phyloP scores from a whole-genome alignment of 192 early-diverging fungal species.

The Coemansia sp. region DNA sequence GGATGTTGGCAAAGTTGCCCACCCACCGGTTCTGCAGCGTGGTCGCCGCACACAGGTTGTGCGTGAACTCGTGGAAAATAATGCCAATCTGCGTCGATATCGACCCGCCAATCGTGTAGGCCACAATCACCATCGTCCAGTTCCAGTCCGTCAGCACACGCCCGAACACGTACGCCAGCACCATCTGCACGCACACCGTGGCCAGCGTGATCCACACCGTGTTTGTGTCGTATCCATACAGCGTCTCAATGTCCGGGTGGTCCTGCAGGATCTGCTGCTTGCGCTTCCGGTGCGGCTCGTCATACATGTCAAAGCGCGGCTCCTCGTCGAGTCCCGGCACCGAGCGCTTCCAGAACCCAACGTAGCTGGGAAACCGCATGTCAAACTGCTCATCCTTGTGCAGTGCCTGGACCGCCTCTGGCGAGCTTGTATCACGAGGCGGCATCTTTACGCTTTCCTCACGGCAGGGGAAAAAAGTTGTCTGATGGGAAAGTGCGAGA shows the following conservation, averaged over 20 bases:
- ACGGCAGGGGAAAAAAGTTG: not conserved
- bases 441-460: constrained; percentile 28
- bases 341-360: constrained; percentile 82
- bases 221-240: constrained; percentile 81
- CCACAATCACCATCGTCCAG: constrained; percentile 64
- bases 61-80: constrained; percentile 91
- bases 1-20: constrained; percentile 83
- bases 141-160: constrained; percentile 61
- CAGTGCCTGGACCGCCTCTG: constrained; percentile 34
- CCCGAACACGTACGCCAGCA: constrained; percentile 79
- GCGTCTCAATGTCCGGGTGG: constrained; percentile 84
- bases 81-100: constrained; percentile 80
- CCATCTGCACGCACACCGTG: constrained; percentile 70
- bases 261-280: constrained; percentile 83
- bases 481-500: not conserved
- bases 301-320: constrained; percentile 81
- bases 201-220: constrained; percentile 74
- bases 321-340: constrained; percentile 71
- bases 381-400: constrained; percentile 59
- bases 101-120: constrained; percentile 83
- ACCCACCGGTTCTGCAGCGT: constrained; percentile 79
- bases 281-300: constrained; percentile 94
- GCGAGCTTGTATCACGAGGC: constrained; percentile 25
- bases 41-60: constrained; percentile 76
- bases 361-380: constrained; percentile 73